Evolutionary conservation across 1,139 yeast genomes (phyloP).

Genomic region (Kluyveromyces marxianus): DNA sequence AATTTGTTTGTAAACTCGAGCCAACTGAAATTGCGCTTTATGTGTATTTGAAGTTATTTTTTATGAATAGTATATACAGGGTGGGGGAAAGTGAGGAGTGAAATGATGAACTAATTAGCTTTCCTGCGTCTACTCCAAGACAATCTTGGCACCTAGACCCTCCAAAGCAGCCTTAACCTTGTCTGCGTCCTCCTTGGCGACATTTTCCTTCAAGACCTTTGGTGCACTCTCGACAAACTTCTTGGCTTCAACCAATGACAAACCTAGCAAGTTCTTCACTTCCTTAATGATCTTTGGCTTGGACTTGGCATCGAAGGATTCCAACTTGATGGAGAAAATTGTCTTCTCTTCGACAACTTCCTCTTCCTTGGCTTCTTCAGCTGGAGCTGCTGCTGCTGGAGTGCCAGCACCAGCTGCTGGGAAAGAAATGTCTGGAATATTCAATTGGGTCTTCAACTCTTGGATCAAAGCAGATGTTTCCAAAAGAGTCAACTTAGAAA

Average conservation of each 20-base stretch:
- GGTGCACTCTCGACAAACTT: conserved; percentile 98
- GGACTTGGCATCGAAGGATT: conserved; percentile 87
- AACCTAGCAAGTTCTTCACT: conserved; percentile 83
- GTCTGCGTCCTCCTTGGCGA: conserved; percentile 64
- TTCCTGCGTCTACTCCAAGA: conserved; percentile 54
- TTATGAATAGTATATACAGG: too few relatives aligned
- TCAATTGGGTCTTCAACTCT: conserved; percentile 78
- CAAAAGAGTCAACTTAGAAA: conserved; percentile 77
- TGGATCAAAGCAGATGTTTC: conserved; percentile 82
- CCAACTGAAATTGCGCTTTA: too few relatives aligned
- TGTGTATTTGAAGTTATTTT: too few relatives aligned
- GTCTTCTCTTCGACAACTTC: conserved; percentile 89
- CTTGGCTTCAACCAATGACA: conserved; percentile 93
- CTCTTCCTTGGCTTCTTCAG: conserved; percentile 68
- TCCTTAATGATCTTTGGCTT: conserved; percentile 98
- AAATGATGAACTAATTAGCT: too few relatives aligned
- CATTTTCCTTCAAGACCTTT: conserved; percentile 60
- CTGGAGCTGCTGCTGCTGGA: conserved; percentile 50
- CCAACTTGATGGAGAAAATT: conserved; percentile 84
- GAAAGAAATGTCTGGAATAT: conserved; percentile 87
- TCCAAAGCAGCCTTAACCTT: conserved; percentile 87
- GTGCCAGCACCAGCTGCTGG: conserved; percentile 54
- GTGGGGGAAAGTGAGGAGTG: too few relatives aligned
- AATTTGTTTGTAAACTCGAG: too few relatives aligned
- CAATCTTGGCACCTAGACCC: conserved; percentile 88